Evolutionary conservation across 371 early-diverging fungal species (phyloP).

Genomic region (Lichtheimia corymbifera): DNA sequence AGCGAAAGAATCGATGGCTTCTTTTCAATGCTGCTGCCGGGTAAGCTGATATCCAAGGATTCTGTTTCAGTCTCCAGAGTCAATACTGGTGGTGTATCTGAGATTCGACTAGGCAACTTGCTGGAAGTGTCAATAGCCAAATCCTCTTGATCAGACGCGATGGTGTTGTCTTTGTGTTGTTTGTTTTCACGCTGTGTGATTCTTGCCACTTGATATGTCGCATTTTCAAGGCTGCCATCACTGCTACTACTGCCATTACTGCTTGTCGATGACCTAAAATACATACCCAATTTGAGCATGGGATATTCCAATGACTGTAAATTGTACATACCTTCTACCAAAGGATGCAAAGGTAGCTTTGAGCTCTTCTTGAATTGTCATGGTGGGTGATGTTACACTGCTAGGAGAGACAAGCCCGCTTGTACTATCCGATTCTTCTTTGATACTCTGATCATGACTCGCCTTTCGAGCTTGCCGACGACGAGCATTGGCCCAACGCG

Average conservation of each 20-base stretch:
- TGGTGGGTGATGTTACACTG: slow-evolving; percentile 5
- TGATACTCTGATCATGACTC: slow-evolving; percentile 1
- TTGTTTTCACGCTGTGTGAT: background rate
- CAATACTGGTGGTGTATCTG: background rate
- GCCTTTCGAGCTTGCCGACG: slow-evolving; percentile 22
- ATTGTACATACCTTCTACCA: slow-evolving; percentile 5
- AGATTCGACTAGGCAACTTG: background rate
- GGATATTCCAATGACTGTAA: background rate
- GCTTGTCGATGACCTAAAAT: background rate
- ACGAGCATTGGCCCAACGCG: slow-evolving; percentile 33
- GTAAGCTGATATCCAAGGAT: background rate
- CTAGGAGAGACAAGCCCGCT: too few relatives aligned
- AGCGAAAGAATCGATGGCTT: too few relatives aligned
- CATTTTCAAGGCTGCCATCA: background rate
- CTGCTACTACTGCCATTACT: background rate
- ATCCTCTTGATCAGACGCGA: too few relatives aligned
- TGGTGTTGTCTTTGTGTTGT: too few relatives aligned
- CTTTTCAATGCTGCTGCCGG: background rate
- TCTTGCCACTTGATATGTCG: background rate
- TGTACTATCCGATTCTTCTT: background rate
- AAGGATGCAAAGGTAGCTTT: slow-evolving; percentile 9
- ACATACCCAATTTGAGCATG: too few relatives aligned
- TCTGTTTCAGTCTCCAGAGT: background rate
- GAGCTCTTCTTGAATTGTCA: slow-evolving; percentile 16
- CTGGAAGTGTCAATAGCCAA: background rate